A percentile compares a stretch with the other conserved stretches of the same genome.
phyloP scores from a whole-genome alignment of 2,329 filamentous ascomycete genomes.

The Hymenoscyphus repandus region DNA sequence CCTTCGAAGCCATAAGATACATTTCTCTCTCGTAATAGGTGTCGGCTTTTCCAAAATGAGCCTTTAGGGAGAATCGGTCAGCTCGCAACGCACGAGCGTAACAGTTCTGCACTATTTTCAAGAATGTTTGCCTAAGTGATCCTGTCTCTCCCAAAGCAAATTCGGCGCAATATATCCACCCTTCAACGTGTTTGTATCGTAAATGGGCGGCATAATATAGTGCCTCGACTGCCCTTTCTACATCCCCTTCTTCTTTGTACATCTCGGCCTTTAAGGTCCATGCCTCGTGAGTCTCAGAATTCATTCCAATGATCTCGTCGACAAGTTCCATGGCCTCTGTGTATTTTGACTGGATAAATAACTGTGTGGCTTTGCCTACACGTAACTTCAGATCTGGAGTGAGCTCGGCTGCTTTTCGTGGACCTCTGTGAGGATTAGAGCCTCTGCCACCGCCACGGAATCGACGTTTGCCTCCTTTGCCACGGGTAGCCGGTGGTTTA shows the following conservation, averaged over 20 bases:
- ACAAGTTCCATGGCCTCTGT: slow-evolving; percentile 53
- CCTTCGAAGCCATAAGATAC: slow-evolving; percentile 46
- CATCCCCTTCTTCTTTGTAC: slow-evolving; percentile 54
- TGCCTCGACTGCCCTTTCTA: slow-evolving; percentile 52
- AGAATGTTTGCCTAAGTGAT: slow-evolving; percentile 39
- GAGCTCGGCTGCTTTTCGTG: slow-evolving; percentile 57
- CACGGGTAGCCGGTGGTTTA: slow-evolving; percentile 7
- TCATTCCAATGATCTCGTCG: slow-evolving; percentile 61
- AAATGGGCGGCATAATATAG: slow-evolving; percentile 59
- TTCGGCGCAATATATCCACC: slow-evolving; percentile 54
- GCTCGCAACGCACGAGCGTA: slow-evolving; percentile 55
- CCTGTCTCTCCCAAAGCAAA: slow-evolving; percentile 49
- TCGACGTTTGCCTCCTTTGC: background rate
- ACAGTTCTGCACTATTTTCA: slow-evolving; percentile 52
- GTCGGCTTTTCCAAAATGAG: slow-evolving; percentile 54
- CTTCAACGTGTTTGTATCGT: slow-evolving; percentile 52
- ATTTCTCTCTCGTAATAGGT: slow-evolving; percentile 52
- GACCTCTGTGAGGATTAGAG: slow-evolving; percentile 30
- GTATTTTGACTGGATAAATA: slow-evolving; percentile 59
- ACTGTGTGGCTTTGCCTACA: slow-evolving; percentile 61
- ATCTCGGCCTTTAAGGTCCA: slow-evolving; percentile 59
- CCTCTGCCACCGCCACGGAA: background rate
- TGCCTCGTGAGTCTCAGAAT: slow-evolving; percentile 60
- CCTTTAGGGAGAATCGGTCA: slow-evolving; percentile 47
- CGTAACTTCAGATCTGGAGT: slow-evolving; percentile 66